Conservation (phyloP, 2,329 filamentous ascomycete genomes). For the Aspergillus sp. region DNA sequence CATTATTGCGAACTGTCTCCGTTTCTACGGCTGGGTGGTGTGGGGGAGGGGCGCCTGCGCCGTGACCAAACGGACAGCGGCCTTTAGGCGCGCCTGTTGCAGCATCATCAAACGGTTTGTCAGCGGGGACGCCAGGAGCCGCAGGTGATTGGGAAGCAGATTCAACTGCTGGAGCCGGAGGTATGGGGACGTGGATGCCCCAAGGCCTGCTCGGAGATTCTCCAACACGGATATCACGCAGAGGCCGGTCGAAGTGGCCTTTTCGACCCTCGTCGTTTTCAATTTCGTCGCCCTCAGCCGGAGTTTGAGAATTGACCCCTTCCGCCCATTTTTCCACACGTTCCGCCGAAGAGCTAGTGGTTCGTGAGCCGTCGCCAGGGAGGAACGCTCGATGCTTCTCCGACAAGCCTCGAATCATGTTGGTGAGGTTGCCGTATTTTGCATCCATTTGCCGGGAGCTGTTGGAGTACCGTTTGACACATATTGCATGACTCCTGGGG, state of each 20-base stretch:
- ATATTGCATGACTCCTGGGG: constrained; percentile 89
- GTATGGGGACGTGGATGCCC: constrained; percentile 79
- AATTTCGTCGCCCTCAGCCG: constrained; percentile 41
- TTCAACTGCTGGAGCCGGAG: constrained; percentile 30
- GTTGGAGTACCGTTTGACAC: constrained; percentile 83
- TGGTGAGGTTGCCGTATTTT: constrained; percentile 89
- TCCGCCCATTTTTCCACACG: constrained; percentile 86
- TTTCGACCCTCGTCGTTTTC: constrained; percentile 61
- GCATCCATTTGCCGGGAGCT: constrained; percentile 86
- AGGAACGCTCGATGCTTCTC: constrained; percentile 86
- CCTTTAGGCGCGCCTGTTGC: constrained; percentile 15
- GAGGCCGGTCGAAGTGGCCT: constrained; percentile 75
- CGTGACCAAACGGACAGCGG: constrained; percentile 38
- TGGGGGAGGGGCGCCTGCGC: constrained; percentile 16
- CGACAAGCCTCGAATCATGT: constrained; percentile 89
- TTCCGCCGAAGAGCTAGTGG: constrained; percentile 56
- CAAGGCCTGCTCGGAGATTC: constrained; percentile 91
- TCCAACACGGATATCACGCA: constrained; percentile 88
- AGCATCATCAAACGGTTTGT: constrained; percentile 17
- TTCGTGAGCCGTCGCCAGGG: constrained; percentile 50
- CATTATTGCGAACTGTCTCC: constrained; percentile 19
- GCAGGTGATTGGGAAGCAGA: constrained; percentile 27
- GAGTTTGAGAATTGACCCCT: constrained; percentile 58
- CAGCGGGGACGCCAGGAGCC: constrained; percentile 20
- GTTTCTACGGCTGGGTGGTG: constrained; percentile 14